Percentiles rank a stretch among this genome's conserved stretches.
phyloP scores from a whole-genome alignment of 2,329 filamentous ascomycete genomes.

The Ophiostoma perfectum region DNA sequence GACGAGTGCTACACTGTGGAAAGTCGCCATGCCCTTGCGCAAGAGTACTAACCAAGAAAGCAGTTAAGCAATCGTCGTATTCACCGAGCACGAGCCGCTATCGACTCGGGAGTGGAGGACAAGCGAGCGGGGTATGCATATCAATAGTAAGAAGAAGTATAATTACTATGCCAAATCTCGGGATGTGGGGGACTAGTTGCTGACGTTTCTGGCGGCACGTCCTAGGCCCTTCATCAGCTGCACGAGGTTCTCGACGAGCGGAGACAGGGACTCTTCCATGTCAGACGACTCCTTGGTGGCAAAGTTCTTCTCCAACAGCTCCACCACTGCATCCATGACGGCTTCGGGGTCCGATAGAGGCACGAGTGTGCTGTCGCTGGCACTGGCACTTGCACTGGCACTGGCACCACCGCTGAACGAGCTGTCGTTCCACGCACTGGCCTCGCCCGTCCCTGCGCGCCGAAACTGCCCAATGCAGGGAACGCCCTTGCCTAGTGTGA shows the following conservation, averaged over 20 bases:
- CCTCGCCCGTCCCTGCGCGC: constrained; percentile 35
- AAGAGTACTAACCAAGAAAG: background rate
- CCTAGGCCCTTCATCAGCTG: constrained; percentile 58
- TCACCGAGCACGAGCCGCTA: background rate
- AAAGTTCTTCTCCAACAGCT: constrained; percentile 52
- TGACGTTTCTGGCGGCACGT: constrained; percentile 16
- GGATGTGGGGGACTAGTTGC: constrained; percentile 14
- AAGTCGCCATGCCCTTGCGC: constrained; percentile 8
- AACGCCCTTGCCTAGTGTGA: constrained; percentile 48
- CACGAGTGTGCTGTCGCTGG: constrained; percentile 26
- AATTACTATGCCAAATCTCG: background rate
- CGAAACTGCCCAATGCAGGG: constrained; percentile 40
- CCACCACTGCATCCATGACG: constrained; percentile 55
- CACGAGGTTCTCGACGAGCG: constrained; percentile 63
- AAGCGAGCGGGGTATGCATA: background rate
- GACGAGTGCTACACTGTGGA: background rate
- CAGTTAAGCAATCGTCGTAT: background rate
- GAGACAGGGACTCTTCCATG: constrained; percentile 40
- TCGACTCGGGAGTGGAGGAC: background rate
- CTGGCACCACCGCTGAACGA: too few species aligned
- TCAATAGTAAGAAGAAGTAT: background rate
- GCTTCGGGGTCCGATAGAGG: constrained; percentile 51
- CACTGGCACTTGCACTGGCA: background rate
- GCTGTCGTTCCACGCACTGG: background rate
- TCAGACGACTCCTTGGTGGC: constrained; percentile 20